A percentile compares a stretch with the other conserved stretches of the same genome.
Conservation (phyloP, 75 land plant species). For the Larix kaempferi region DNA sequence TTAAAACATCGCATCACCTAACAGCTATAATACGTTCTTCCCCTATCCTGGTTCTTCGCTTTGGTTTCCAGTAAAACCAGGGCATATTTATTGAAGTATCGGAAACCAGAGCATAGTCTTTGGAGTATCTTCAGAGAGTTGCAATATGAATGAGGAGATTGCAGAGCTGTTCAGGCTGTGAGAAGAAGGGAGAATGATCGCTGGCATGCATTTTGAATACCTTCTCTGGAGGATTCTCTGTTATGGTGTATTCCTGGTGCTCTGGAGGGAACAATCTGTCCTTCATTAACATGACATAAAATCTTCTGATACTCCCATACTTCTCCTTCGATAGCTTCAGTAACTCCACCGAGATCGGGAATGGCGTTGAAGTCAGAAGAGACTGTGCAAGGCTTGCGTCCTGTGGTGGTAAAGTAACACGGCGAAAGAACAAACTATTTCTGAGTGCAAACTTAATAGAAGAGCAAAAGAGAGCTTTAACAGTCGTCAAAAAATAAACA, state of each 20-base stretch:
- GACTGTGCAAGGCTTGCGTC: constrained; percentile 6
- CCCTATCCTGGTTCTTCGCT: too few relatives aligned
- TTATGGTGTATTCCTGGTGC: constrained; percentile 17
- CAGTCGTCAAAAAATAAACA: background rate
- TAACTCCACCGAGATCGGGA: constrained; percentile 5
- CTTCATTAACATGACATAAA: constrained; percentile 17
- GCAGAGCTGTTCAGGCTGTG: constrained; percentile 19
- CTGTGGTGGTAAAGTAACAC: background rate
- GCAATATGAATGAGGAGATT: constrained; percentile 11
- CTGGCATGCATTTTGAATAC: constrained; percentile 15
- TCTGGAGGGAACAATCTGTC: constrained; percentile 11
- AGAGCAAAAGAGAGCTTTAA: background rate
- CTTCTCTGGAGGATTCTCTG: constrained; percentile 22
- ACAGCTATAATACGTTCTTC: too few relatives aligned
- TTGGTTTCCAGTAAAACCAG: too few relatives aligned
- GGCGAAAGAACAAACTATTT: too few relatives aligned
- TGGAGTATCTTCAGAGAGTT: too few relatives aligned
- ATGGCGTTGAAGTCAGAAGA: constrained; percentile 17
- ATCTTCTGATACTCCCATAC: constrained; percentile 23
- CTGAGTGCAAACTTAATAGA: too few relatives aligned
- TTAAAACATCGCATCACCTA: too few relatives aligned
- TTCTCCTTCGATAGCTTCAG: constrained; percentile 14
- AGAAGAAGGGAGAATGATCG: constrained; percentile 32
- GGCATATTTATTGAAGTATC: too few relatives aligned
- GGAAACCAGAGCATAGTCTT: too few relatives aligned